Evolutionary conservation across 257 asterid species (phyloP).

Genomic region (Nicotiana benthamiana): DNA sequence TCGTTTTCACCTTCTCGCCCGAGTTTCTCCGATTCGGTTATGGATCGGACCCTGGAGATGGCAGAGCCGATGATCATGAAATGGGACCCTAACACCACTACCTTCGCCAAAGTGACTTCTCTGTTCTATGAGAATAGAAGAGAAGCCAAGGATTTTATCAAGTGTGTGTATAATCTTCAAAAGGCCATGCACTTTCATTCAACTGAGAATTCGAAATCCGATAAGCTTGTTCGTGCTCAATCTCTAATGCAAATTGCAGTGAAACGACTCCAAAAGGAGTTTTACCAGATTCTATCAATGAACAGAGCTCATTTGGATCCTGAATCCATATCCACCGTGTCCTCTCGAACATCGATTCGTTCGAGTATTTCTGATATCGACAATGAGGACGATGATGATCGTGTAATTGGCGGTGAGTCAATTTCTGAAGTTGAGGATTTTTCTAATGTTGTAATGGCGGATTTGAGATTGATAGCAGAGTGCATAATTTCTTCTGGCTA

Average conservation of each 20-base stretch:
- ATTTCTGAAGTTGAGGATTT: constrained; percentile 57
- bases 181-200: constrained; percentile 56
- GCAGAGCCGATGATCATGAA: constrained; percentile 55
- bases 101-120: constrained; percentile 53
- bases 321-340: constrained; percentile 59
- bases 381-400: constrained; percentile 34
- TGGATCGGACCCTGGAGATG: constrained; percentile 53
- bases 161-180: constrained; percentile 45
- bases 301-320: constrained; percentile 82
- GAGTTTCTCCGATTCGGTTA: constrained; percentile 58
- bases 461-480: constrained; percentile 56
- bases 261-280: constrained; percentile 78
- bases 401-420: constrained; percentile 19
- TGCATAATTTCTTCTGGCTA: constrained; percentile 77
- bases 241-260: constrained; percentile 66
- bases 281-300: constrained; percentile 68
- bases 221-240: constrained; percentile 49
- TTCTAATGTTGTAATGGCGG: constrained; percentile 51
- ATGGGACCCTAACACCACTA: constrained; percentile 53
- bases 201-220: constrained; percentile 45
- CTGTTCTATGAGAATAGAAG: constrained; percentile 55
- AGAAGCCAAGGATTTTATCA: constrained; percentile 59
- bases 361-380: constrained; percentile 41
- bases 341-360: constrained; percentile 45
- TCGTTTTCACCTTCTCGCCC: constrained; percentile 42